Evolutionary conservation across 139 green algal genomes (phyloP).

Genomic region (Chlorella vulgaris): DNA sequence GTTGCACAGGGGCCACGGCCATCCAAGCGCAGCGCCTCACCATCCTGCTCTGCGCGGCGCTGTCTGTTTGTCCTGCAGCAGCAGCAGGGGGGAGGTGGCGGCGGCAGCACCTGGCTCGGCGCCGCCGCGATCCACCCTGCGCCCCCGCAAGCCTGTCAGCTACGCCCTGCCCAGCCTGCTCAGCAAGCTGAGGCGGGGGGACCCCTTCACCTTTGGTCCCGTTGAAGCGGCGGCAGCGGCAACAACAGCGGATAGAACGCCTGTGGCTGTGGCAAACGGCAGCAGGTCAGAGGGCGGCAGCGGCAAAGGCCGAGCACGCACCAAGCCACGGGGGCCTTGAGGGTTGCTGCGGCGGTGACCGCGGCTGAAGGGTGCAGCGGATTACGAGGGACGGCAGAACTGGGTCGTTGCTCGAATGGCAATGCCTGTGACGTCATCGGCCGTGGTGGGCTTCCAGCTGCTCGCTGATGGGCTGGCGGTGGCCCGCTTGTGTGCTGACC

Average conservation of each 20-base stretch:
- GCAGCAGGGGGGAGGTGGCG: neutral
- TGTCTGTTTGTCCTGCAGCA: neutral
- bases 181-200: slow-evolving; percentile 34
- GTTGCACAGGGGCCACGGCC: too few relatives aligned
- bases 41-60: neutral
- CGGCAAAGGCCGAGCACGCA: slow-evolving; percentile 20
- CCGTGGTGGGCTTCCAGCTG: too few relatives aligned
- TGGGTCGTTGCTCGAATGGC: too few relatives aligned
- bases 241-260: neutral
- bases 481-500: too few relatives aligned
- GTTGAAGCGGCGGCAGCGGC: neutral
- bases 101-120: too few relatives aligned
- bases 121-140: slow-evolving; percentile 32
- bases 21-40: neutral
- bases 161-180: slow-evolving; percentile 35
- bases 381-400: too few relatives aligned
- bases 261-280: neutral
- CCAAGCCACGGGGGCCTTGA: slow-evolving; percentile 18
- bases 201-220: slow-evolving; percentile 27
- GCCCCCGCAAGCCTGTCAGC: slow-evolving; percentile 5
- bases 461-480: too few relatives aligned
- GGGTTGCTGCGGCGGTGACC: too few relatives aligned
- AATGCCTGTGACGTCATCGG: too few relatives aligned
- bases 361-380: too few relatives aligned
- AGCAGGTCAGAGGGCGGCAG: neutral